phyloP scores from a whole-genome alignment of 148 eudicot genomes.

The Vaccinium vitisidaea region DNA sequence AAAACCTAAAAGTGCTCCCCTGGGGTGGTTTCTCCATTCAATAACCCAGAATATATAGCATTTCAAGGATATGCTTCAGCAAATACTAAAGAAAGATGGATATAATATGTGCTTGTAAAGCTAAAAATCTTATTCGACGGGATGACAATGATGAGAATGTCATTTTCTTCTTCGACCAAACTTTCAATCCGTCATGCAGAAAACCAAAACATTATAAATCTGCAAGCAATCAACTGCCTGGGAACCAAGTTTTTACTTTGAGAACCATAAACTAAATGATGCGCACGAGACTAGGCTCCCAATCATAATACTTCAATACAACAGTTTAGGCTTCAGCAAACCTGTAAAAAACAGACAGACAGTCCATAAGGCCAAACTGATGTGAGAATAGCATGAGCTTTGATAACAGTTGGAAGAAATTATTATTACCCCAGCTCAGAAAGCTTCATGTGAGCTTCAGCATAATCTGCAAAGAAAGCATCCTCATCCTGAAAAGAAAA shows the following conservation, averaged over 20 bases:
- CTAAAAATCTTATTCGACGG: neutral
- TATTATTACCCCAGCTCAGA: slow-evolving; percentile 77
- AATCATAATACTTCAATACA: neutral
- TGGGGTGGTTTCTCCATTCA: neutral
- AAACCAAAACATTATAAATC: neutral
- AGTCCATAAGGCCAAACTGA: neutral
- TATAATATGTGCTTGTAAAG: neutral
- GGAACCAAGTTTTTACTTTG: neutral
- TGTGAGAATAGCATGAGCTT: neutral
- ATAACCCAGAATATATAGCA: neutral
- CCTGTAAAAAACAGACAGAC: slow-evolving; percentile 22
- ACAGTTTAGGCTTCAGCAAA: slow-evolving; percentile 64
- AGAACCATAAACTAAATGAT: neutral
- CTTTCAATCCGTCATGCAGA: neutral
- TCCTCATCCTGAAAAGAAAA: slow-evolving; percentile 68
- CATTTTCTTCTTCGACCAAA: slow-evolving; percentile 16
- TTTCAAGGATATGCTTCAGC: neutral
- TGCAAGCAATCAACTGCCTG: neutral
- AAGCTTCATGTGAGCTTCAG: slow-evolving; percentile 81
- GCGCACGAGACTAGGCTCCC: neutral
- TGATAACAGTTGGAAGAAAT: neutral
- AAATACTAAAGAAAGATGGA: neutral
- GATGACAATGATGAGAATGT: neutral
- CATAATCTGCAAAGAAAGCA: slow-evolving; percentile 92
- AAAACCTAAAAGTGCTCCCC: neutral